Base-by-base conservation (phyloP, 306 rosid species). In the Fragaria ananassa region DNA sequence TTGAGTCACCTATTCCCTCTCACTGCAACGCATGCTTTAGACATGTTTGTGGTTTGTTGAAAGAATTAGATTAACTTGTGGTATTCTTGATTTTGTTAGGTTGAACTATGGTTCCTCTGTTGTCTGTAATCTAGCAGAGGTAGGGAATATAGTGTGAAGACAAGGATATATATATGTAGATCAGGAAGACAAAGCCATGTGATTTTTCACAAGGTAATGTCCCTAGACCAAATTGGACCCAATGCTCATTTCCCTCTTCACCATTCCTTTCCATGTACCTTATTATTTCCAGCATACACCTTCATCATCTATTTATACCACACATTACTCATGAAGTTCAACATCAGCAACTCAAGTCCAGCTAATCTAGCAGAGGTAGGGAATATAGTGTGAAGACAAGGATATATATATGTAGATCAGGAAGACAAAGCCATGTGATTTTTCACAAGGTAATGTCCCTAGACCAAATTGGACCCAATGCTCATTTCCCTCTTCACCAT, bases 151-250 rank as follows among this genome's bases (percentile, higher is more conserved):
- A 49, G 74, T 31, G 15, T 6, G 10, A 37, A 57, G n/a, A 70
- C 39, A 25, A 14, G 1, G 57, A 51, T 51, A 51, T 6, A 51
- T 51, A 51, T 6, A 19, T 45, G 13, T 51, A 6, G 0, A 72
- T n/a, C 7, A 21, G 76, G 41, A 39, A 23, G 54, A 41, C 76
- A 72, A 37, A 57, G n/a, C 25, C 41, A 41, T 41, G 76, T 54
- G 62, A 27, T 29, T 25, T 35, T 35, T 37, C 46, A 64, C 70
- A 64, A 64, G 70, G 14, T 64, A 45, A 39, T 19, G 58, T 70
- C 45, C 41, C 27, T 14, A 13, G 17, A 47, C 53, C 15, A 37
- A 35, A 1, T 64, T 10, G 23, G 29, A 10, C 74, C 39, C 14
- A 51, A 50, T 15, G 10, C 9, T 51, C 21, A 51, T 18, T 51